Evolutionary conservation across 345 rosid genomes (phyloP), one percentile per base, ranked within the genome.

Genomic region (Hevea brasiliensis): DNA sequence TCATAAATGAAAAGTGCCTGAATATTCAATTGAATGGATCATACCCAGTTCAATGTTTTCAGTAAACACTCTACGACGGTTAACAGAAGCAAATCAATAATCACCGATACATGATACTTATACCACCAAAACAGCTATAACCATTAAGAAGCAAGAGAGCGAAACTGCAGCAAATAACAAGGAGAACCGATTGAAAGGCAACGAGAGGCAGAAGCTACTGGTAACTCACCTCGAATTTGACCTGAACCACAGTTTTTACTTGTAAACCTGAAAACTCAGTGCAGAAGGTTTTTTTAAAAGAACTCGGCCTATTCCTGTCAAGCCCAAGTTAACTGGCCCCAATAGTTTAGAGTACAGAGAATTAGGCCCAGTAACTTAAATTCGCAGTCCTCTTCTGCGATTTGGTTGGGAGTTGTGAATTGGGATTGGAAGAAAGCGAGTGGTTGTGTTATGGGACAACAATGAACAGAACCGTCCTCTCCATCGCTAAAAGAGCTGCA

Each of bases 401-500:
- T n/a, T n/a, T n/a, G n/a, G n/a, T n/a, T n/a, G n/a, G n/a, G n/a
- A n/a, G n/a, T n/a, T n/a, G n/a, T n/a, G n/a, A n/a, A n/a, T n/a
- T n/a, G n/a, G n/a, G n/a, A n/a, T n/a, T n/a, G n/a, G n/a, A n/a
- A n/a, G n/a, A n/a, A n/a, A n/a, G n/a, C n/a, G n/a, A n/a, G n/a
- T n/a, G n/a, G n/a, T n/a, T n/a, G n/a, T n/a, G n/a, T n/a, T n/a
- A n/a, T n/a, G n/a, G n/a, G n/a, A n/a, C n/a, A 50, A 37, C 40
- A 13, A 83, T 82, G 85, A 77, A 61, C 41, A 74, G 59, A 44
- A 26, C 65, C 56, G 5, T 82, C 7, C 10, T 62, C 20, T 72
- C 71, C 13, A 32, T 79, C 7, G 78, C 78, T 35, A 75, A 69
- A 67, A 76, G 73, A 80, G 79, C 77, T 20, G 56, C 62, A 10